A percentile compares a stretch with the other conserved stretches of the same genome.
Conservation (phyloP, 495 filamentous ascomycete genomes). For the Staphylotrichum longicolle region DNA sequence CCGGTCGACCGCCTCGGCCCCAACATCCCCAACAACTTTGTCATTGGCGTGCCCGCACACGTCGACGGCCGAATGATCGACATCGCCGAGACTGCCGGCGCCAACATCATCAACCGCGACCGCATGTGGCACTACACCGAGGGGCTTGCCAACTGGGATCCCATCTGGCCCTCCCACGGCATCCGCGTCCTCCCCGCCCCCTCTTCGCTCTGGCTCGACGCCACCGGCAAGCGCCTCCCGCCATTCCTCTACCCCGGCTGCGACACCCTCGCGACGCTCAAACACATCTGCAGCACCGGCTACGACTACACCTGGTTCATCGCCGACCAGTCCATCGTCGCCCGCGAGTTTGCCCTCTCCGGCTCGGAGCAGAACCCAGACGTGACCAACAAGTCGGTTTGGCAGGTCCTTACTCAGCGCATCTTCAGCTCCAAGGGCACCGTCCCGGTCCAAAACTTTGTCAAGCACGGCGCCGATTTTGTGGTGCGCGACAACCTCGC, state of each 20-base stretch:
- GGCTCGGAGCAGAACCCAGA: slow-evolving; percentile 56
- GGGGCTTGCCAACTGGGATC: slow-evolving; percentile 51
- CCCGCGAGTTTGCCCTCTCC: slow-evolving; percentile 52
- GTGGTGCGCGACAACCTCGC: slow-evolving; percentile 47
- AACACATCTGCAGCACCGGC: slow-evolving; percentile 52
- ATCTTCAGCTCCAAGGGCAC: slow-evolving; percentile 48
- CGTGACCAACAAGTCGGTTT: slow-evolving; percentile 50
- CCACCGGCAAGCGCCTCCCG: slow-evolving; percentile 49
- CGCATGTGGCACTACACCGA: slow-evolving; percentile 58
- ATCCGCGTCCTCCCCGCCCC: slow-evolving; percentile 52
- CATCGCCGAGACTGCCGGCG: slow-evolving; percentile 46
- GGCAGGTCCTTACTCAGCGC: slow-evolving; percentile 45
- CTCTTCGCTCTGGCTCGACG: slow-evolving; percentile 54
- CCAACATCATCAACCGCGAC: slow-evolving; percentile 50
- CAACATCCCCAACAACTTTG: slow-evolving; percentile 46
- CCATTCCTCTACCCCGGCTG: slow-evolving; percentile 49
- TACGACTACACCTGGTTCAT: slow-evolving; percentile 58
- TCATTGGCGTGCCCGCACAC: slow-evolving; percentile 52
- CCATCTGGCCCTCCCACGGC: slow-evolving; percentile 53
- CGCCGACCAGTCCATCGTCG: slow-evolving; percentile 49
- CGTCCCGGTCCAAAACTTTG: slow-evolving; percentile 48
- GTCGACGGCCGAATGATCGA: slow-evolving; percentile 54
- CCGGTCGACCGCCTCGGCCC: slow-evolving; percentile 48
- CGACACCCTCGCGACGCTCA: slow-evolving; percentile 52
- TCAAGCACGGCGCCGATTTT: slow-evolving; percentile 51